Conservation (phyloP, 1,284 basidiomycete genomes). For the Sparassis latifolia region DNA sequence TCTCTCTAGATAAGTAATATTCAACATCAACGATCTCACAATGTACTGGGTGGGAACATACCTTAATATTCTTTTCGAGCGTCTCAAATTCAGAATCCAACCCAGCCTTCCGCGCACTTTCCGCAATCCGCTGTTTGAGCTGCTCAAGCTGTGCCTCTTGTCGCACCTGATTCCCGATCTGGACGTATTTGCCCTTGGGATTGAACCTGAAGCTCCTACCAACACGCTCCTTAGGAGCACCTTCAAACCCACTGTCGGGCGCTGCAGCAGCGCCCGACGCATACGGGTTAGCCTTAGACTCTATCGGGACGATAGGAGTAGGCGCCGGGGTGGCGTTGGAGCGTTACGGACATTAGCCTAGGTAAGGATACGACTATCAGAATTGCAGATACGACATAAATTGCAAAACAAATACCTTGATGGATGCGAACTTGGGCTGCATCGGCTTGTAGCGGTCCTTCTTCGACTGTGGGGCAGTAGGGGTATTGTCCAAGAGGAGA, state of each 20-base stretch:
- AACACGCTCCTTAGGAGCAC: slow-evolving; percentile 61
- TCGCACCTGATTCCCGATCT: slow-evolving; percentile 78
- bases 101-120: slow-evolving; percentile 88
- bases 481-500: slow-evolving; percentile 63
- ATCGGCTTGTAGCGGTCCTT: slow-evolving; percentile 93
- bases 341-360: slow-evolving; percentile 71
- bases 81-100: slow-evolving; percentile 88
- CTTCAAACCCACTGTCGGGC: slow-evolving; percentile 61
- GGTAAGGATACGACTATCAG: background rate
- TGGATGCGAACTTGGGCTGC: slow-evolving; percentile 94
- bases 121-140: slow-evolving; percentile 88
- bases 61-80: slow-evolving; percentile 82
- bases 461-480: slow-evolving; percentile 60
- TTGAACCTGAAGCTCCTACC: slow-evolving; percentile 81
- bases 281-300: slow-evolving; percentile 67
- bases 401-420: slow-evolving; percentile 48
- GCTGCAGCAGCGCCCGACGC: slow-evolving; percentile 40
- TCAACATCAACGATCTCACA: background rate
- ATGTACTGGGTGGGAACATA: slow-evolving; percentile 26
- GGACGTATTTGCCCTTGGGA: slow-evolving; percentile 85
- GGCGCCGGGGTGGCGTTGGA: slow-evolving; percentile 59
- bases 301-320: slow-evolving; percentile 33
- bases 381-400: background rate
- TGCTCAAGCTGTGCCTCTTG: slow-evolving; percentile 86
- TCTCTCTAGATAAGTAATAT: slow-evolving; percentile 45